Evolutionary conservation across 257 asterid genomes (phyloP), one percentile per base, ranked within the genome.

Genomic region (Datura wrightii): DNA sequence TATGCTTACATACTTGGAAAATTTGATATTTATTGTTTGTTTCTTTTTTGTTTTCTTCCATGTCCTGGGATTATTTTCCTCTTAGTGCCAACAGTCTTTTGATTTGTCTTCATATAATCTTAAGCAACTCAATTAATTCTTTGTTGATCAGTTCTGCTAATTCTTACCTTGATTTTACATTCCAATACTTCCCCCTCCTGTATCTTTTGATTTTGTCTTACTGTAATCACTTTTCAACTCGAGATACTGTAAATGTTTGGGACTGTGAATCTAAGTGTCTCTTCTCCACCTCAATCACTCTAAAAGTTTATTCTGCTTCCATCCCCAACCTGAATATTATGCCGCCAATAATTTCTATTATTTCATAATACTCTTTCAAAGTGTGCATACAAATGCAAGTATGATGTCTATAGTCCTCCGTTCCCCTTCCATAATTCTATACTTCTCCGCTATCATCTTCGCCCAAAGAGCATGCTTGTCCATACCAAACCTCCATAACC

Each of bases 321-420:
- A 31, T 63, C 42, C 15, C 18, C 39, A 10, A 34, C 71, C 44
- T 63, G 42, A 63, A 1, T 34, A 63, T 63, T 31, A 5, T 37
- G n/a, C 41, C 71, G 15, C n/a, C 71, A 11, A 63, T 0, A 63
- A 65, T 34, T 37, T 34, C 41, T 65, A 11, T 65, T 34, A 18
- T 42, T 72, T 19, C 39, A 46, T 44, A 10, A 44, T 44, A 72
- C 39, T 10, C 56, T 72, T 71, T 19, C 37, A 19, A 44, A n/a
- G 39, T 19, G 56, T 0, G 39, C 58, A 72, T 13, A 72, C 6
- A 72, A 72, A n/a, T n/a, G 56, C 10, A 72, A 72, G 80, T 72
- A 72, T 44, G 80, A 72, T 72, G 80, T 72, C 15, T 72, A 44
- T 44, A 72, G 56, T 10, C 56, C 80, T 10, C n/a, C 80, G 44